Base-by-base conservation (phyloP, 2,329 filamentous ascomycete species). In the Diplodia scrobiculata region DNA sequence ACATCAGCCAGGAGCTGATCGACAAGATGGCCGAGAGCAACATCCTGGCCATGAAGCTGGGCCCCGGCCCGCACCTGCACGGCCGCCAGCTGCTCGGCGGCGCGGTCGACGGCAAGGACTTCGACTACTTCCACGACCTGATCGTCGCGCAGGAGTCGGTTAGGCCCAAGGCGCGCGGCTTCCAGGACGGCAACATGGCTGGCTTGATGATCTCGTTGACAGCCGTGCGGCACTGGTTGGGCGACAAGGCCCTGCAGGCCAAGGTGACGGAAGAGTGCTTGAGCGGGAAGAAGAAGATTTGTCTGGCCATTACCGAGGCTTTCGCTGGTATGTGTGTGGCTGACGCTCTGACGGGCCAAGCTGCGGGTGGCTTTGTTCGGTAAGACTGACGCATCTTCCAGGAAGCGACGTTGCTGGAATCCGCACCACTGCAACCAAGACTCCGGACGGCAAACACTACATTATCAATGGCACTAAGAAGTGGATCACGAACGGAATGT, bases 121-220 rank as follows among this genome's bases (percentile, higher is more conserved):
- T 93, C 72, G 91, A 96, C 76, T 93, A 92, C 78, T 91, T 96
- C 78, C 91, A 95, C 76, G 91, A 95, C 75, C 76, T 95, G 75
- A 86, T 96, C 69, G 81, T 90, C 63, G 80, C 83, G 9, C 91
- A 96, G 78, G 92, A 96, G 78, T 79, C 91, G 70, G 83, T 84
- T 1, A 84, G 92, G 36, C 81, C 86, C 6, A 91, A 89, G 75
- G 87, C 89, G 32, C 82, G 91, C 71, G 92, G 91, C 0, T 96
- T 95, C 79, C 88, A 91, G 76, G 92, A 65, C 11, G 63, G 63
- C 3, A 93, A 92, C 78, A 87, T 96, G 85, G 89, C 91, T 1
- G 91, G 92, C 63, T 92, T 96, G 90, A 88, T 88, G 32, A 96
- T 96, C 70, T 87, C 87, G 47, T 79, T 96, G 69, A 91, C 91